These are phyloP conservation scores for Vigna hirtella DNA, from an alignment of 306 rosid species.

Conservation along the genomic window DNA sequence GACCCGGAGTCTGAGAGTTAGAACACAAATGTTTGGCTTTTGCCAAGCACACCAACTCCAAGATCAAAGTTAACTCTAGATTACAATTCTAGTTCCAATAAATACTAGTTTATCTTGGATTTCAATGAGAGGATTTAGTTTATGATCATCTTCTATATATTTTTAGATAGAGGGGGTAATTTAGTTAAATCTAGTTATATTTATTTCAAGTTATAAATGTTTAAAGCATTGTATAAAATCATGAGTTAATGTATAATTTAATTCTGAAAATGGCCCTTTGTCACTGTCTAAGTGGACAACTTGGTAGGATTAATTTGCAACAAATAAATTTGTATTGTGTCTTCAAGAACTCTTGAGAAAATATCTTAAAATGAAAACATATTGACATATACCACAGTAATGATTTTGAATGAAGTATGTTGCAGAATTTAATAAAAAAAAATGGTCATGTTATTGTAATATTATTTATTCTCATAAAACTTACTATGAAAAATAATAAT, in stretches of 20 bases:
- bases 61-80: not conserved
- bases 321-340: no score
- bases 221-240: not conserved
- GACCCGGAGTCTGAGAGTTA: not conserved
- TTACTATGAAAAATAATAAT: no score
- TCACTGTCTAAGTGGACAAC: no score
- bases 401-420: no score
- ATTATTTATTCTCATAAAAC: no score
- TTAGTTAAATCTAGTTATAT: not conserved
- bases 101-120: constrained; percentile 1
- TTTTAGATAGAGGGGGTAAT: not conserved
- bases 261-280: not conserved
- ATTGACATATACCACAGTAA: no score
- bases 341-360: no score
- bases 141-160: not conserved
- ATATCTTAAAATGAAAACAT: no score
- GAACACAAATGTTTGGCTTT: constrained; percentile 2
- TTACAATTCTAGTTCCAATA: constrained; percentile 32
- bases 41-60: not conserved
- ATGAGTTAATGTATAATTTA: not conserved
- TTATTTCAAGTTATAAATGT: not conserved
- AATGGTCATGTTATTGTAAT: no score
- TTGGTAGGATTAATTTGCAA: no score
- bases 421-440: no score
- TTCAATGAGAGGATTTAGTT: not conserved